Evolutionary conservation across 768 basidiomycete genomes (phyloP), one percentile per base, ranked within the genome.

Genomic region (Collybia sordida): DNA sequence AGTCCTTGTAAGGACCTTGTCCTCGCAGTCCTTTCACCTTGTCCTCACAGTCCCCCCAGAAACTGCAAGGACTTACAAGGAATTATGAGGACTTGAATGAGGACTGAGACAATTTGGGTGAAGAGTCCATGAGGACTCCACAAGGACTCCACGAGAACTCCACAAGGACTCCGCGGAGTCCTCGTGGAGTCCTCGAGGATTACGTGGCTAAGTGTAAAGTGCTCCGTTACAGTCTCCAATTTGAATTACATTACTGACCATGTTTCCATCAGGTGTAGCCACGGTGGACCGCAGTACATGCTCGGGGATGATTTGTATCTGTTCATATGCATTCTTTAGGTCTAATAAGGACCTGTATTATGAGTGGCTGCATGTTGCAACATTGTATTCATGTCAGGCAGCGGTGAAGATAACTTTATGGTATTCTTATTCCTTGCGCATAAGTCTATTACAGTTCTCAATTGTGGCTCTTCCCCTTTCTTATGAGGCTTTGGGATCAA

Each of bases 371-470:
- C 56, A 3, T 56, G 49, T 14, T 55, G 40, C 22, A 65, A 45
- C 1, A 71, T 61, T 12, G 31, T 14, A 12, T 31, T 31, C 31
- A 31, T 31, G 11, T 31, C 31, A 3, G 9, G 31, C 31, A 31
- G 31, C 3, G 9, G 31, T 3, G 31, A 4, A 11, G 31, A 57
- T 21, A 64, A 50, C 45, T 71, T 67, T 0, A 52, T 11, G 0
- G 69, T 76, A 42, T 76, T 76, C 1, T 62, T 58, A 52, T 76
- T 77, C 0, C 62, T 53, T 49, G 70, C 59, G 0, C 68, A 45
- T 1, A 60, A 47, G 43, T 75, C 74, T 0, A 74, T 46, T 0
- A 73, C 71, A 0, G 66, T 75, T 0, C 69, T 52, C 1, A 80
- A 25, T 4, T 60, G 45, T 0, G 55, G 51, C 14, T 56, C 56